Evolutionary conservation across 2,329 filamentous ascomycete species (phyloP), one percentile per base, ranked within the genome.

Genomic region (Trichophyton equinum): DNA sequence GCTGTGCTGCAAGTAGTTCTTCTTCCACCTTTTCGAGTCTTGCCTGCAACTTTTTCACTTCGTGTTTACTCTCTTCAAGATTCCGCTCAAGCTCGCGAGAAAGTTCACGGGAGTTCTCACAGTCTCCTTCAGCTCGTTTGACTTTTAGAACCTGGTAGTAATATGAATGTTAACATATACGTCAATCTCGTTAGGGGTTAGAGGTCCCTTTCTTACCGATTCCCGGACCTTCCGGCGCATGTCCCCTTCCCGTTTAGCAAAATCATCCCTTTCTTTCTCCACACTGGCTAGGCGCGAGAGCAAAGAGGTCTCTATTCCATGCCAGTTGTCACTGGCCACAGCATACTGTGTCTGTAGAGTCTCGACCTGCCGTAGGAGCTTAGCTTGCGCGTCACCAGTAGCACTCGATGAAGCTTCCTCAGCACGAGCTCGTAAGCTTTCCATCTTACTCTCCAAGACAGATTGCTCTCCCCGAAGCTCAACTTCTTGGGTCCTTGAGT

Each of bases 321-420:
- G 91, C 94, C 95, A 99, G 68, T 99, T 99, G 69, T 95, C 90
- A 66, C 89, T 94, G 1, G 94, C 94, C 60, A 95, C 85, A 0
- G 91, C 85, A 74, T 99, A 96, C 72, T 99, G 95, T 5, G 89
- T 94, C 73, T 99, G 94, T 42, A 99, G 76, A 0, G 89, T 96
- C 76, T 99, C 94, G 60, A 99, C 88, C 74, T 99, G 95, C 46
- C 94, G 85, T 49, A 97, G 79, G 46, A 97, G 79, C 72, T 96
- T 97, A 49, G 88, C 88, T 68, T 95, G 91, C 0, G 88, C 84
- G 69, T 96, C 89, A 13, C 91, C 88, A 4, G 85, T 85, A 13
- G 84, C 84, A 15, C 89, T 88, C 2, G 91, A 92, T 1, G 91
- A 91, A 0, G 85, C 89, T 73, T 99, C 94, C 75, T 99, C 94